Percentiles rank a stretch among this genome's conserved stretches.
Evolutionary conservation across 1,139 yeast species (phyloP).

Genomic region (Candida tetrigidarum): DNA sequence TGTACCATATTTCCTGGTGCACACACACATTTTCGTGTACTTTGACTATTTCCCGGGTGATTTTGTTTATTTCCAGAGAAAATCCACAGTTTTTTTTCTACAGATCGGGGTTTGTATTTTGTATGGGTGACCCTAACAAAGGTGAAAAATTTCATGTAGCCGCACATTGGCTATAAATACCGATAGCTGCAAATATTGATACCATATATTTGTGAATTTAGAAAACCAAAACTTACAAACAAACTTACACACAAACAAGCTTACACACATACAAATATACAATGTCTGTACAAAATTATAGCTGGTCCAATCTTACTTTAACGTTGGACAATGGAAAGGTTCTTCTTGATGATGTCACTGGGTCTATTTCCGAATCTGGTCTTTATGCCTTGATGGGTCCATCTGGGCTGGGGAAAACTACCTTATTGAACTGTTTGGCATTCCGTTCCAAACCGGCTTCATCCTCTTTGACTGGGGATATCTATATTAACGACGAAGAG

Average conservation of each 20-base stretch:
- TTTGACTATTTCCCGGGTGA: neutral
- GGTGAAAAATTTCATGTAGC: neutral
- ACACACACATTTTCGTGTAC: neutral
- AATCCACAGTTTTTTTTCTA: slow-evolving; percentile 2
- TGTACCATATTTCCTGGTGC: neutral
- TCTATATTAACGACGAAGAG: slow-evolving; percentile 15
- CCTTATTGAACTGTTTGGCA: slow-evolving; percentile 24
- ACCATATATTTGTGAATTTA: neutral
- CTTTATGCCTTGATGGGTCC: slow-evolving; percentile 32
- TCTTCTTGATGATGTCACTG: slow-evolving; percentile 23
- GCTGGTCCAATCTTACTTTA: slow-evolving; percentile 13
- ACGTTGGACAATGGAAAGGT: slow-evolving; percentile 50
- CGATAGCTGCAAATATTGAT: slow-evolving; percentile 2
- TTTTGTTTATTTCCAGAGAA: slow-evolving; percentile 3
- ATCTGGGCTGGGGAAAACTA: slow-evolving; percentile 29
- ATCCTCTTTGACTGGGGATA: slow-evolving; percentile 15
- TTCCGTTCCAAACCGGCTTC: slow-evolving; percentile 19
- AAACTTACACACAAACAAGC: neutral
- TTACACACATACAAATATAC: too few species aligned
- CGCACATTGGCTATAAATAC: slow-evolving; percentile 1
- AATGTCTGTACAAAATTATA: slow-evolving; percentile 7
- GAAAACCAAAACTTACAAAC: neutral
- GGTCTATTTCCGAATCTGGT: slow-evolving; percentile 28
- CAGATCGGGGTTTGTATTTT: neutral
- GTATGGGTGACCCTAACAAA: neutral